Conservation (phyloP, 2,329 filamentous ascomycete genomes). For the Penicillium sp. region DNA sequence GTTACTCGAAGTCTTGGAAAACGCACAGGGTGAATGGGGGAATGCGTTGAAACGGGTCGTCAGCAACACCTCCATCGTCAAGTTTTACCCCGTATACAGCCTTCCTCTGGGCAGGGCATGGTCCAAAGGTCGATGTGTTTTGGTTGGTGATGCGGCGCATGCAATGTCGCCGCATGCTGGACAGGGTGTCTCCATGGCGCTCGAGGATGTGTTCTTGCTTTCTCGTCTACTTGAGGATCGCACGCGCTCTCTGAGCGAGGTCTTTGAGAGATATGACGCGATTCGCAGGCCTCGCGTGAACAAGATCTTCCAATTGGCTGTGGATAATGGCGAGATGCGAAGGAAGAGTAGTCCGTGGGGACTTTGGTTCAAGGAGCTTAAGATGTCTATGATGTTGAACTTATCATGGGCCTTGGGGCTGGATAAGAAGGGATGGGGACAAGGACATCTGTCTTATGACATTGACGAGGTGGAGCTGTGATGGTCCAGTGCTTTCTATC, state of each 20-base stretch:
- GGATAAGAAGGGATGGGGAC: slow-evolving; percentile 17
- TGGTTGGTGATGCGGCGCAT: slow-evolving; percentile 33
- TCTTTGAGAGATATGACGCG: slow-evolving; percentile 24
- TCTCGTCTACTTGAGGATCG: slow-evolving; percentile 23
- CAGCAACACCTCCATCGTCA: slow-evolving; percentile 19
- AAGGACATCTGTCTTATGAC: slow-evolving; percentile 30
- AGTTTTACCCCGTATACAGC: slow-evolving; percentile 37
- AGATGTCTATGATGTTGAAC: slow-evolving; percentile 12
- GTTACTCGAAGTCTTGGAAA: slow-evolving; percentile 20
- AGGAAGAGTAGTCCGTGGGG: slow-evolving; percentile 24
- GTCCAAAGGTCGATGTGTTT: slow-evolving; percentile 35
- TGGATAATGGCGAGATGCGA: slow-evolving; percentile 21
- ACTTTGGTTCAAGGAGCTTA: slow-evolving; percentile 26
- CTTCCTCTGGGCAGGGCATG: slow-evolving; percentile 33
- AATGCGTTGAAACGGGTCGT: slow-evolving; percentile 13
- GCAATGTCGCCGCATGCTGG: slow-evolving; percentile 40
- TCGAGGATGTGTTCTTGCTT: slow-evolving; percentile 45
- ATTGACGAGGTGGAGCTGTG: slow-evolving; percentile 21
- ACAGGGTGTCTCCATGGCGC: slow-evolving; percentile 50
- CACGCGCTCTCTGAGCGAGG: slow-evolving; percentile 13
- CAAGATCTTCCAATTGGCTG: slow-evolving; percentile 24
- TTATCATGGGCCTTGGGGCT: slow-evolving; percentile 18
- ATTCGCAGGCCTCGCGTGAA: slow-evolving; percentile 30
- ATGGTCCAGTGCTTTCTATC: not conserved
- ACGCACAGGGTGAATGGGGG: slow-evolving; percentile 27